Base-by-base conservation (phyloP, 306 rosid genomes). In the Rubus parviflorus region DNA sequence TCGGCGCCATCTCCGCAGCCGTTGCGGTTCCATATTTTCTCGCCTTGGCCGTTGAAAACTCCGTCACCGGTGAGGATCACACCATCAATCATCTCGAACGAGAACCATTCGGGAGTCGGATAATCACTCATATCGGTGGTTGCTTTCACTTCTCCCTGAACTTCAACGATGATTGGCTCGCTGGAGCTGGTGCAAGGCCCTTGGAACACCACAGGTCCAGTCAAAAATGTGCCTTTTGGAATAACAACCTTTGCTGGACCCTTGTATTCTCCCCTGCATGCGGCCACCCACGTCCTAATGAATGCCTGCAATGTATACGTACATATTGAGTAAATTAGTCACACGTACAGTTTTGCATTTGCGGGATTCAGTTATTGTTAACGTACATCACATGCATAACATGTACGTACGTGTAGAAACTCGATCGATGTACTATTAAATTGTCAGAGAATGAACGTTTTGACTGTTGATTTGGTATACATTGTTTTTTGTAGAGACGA, bases 41-140 rank as follows among this genome's bases (percentile, higher is more conserved):
- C 22, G 16, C 98, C 98, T 79, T 87, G 92, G 35, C 97, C 98
- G 70, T 93, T 88, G 16, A 93, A 87, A 67, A 81, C 78, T n/a
- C 96, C 96, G 0, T 25, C 46, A 15, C 97, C 98, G 5, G 75
- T 82, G 75, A 93, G 12, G 7, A 80, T 70, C 56, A 93, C 20
- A 7, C 82, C 87, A 2, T 81, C 75, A 19, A 93, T 19, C 2
- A 1, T 1, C 70, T 74, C 72, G 35, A 93, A 85, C 5, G 68
- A n/a, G 76, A 93, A 38, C 98, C 98, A 93, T 54, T 89, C 90
- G 1, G 90, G 89, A 1, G 83, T 64, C 1, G 23, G 3, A 40
- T 85, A 91, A 12, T 84, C 84, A 8, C 88, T 80, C 3, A 85
- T 5, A 47, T 89, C 95, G n/a, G 87, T 85, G 8, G 82, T 62